Base-by-base conservation (phyloP, 2,329 filamentous ascomycete genomes). In the Colletotrichum australisinense region DNA sequence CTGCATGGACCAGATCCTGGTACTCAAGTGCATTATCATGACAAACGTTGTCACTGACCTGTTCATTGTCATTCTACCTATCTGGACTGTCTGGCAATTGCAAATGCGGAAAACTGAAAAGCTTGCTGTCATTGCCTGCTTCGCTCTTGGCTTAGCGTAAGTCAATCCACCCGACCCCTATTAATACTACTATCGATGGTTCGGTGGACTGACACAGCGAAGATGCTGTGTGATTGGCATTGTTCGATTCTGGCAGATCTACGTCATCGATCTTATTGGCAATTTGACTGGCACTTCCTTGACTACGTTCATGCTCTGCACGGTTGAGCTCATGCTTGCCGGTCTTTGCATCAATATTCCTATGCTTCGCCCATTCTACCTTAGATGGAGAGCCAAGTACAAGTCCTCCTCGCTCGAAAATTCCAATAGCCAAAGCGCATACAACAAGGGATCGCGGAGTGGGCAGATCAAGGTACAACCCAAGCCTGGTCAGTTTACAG, bases 291-390 rank as follows among this genome's bases (percentile, higher is more conserved):
- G 79, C 2, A 84, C 83, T 30, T 84, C 84, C 81, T 77, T 83
- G 12, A 81, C 81, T 14, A 83, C 82, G 0, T 76, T 83, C 52
- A 82, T 85, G 69, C 82, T 84, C 67, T 83, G 83, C 73, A 80
- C 79, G 53, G 77, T 84, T 28, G 84, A 85, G 66, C 82, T 83
- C 0, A 83, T 83, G 63, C 78, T 85, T 5, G 83, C 81, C 49
- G 83, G 85, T 69, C 76, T 85, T 9, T 85, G 83, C 72, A 81
- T 84, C 64, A 84, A 82, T 72, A 79, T 85, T 60, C 84, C 84
- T 2, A 85, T 85, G 83, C 77, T 85, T 5, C 79, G 82, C 49
- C 79, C 83, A 2, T 79, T 84, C 64, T 83, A 80, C 69, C 75
- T 76, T 14, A 77, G 78, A 63, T 82, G 80, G 71, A 79, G 77